Evolutionary conservation across 768 basidiomycete genomes (phyloP), one percentile per base, ranked within the genome.

Genomic region (Boletales sp.): DNA sequence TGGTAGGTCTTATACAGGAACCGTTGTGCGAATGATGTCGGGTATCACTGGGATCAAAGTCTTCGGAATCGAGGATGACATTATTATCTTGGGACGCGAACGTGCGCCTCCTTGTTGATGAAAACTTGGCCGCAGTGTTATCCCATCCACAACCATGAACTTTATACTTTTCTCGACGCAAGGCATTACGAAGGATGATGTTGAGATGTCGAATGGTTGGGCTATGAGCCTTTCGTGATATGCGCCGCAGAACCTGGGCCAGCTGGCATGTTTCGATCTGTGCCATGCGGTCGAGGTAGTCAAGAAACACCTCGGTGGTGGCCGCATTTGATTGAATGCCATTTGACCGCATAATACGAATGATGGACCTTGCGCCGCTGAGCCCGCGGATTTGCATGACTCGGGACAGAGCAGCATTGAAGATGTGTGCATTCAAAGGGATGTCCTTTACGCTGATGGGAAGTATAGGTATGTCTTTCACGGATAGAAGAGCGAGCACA

Each of bases 361-460:
- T 67, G 38, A 87, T 63, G 41, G 55, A 54, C 17, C 66, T 71
- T 47, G 80, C 73, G 33, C 71, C 75, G 34, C 67, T 52, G 41
- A 88, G 65, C 36, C 85, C 84, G 51, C 72, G 72, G 36, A 68
- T 66, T 19, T 60, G 63, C 48, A 87, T 62, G 18, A 80, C 53
- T 35, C 80, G 79, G 44, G 70, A 68, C 12, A 89, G 67, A 17
- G 86, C 66, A 17, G 81, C 73, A 61, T 91, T 89, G 70, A 87
- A 80, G 25, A 87, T 66, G 45, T 74, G 69, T 34, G 70, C 65
- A 8, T 73, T 74, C 32, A 75, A 75, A 13, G 25, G 56, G 10
- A 63, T 53, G 39, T 55, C 64, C 32, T 55, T 53, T 25, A 79
- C 59, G 33, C 63, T 37, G 47, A 69, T 45, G 25, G 65, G 65